A percentile compares a stretch with the other conserved stretches of the same genome.
These are phyloP conservation scores for Lasiodiplodia sp. DNA, from an alignment of 2,329 filamentous ascomycete species.

Conservation along the genomic window DNA sequence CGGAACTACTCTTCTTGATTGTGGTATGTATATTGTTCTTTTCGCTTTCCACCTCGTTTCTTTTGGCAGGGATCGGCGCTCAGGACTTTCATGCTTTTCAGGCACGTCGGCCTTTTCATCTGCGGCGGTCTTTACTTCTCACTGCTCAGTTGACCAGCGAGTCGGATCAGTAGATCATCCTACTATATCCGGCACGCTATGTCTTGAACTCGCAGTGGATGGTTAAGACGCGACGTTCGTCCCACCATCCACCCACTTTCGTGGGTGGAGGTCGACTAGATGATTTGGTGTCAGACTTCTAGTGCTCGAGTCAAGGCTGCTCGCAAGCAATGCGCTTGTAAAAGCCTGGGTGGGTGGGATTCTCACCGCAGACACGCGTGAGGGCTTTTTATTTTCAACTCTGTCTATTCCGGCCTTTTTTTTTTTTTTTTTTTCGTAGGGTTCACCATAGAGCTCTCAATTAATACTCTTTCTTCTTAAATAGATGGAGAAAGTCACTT, in stretches of 20 bases:
- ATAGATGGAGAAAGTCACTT: conserved; percentile 3
- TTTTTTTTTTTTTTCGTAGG: neutral
- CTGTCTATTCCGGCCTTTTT: no score
- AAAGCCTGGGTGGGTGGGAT: conserved; percentile 21
- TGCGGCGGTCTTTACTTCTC: neutral
- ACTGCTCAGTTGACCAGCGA: neutral
- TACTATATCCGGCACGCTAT: neutral
- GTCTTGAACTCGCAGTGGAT: neutral
- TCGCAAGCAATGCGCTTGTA: neutral
- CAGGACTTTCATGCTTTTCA: neutral
- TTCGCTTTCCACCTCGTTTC: neutral
- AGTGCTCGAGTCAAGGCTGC: conserved; percentile 8
- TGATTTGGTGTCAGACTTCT: neutral
- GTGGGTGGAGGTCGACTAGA: conserved; percentile 7
- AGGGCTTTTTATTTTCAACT: conserved; percentile 3
- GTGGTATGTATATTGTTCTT: neutral
- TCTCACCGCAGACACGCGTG: neutral
- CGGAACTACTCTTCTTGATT: neutral
- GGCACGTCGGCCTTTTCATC: conserved; percentile 2
- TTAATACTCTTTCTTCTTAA: neutral
- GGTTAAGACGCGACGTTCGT: neutral
- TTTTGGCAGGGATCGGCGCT: neutral
- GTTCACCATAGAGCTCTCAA: neutral
- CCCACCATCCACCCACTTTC: neutral
- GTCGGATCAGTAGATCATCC: neutral